Evolutionary conservation across 1,284 basidiomycete species (phyloP), one percentile per base, ranked within the genome.

Genomic region (Blastosporella zonata): DNA sequence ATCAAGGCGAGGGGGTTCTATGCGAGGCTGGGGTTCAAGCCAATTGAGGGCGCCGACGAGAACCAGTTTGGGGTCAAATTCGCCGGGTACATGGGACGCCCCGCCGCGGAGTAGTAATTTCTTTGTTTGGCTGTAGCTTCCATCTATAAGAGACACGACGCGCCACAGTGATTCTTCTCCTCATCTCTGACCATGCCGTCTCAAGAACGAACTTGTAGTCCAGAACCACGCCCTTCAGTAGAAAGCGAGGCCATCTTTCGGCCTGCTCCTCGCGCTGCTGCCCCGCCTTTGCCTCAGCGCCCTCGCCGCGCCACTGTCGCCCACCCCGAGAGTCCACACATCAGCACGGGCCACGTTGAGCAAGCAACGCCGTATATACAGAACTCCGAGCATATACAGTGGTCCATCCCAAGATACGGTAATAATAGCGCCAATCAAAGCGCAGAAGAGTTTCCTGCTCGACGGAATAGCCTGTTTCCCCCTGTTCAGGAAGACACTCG

Each of bases 1-100:
- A 65, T 62, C 13, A 67, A 65, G n/a, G 83, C 81, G 31, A 74
- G 68, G 57, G 65, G 57, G 50, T 86, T 85, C 62, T 86, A 87
- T 59, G 64, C 66, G 49, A 69, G 66, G 49, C 42, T 86, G 45
- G 81, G 81, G 3, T 86, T 85, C 60, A 65, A 67, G 59, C 60
- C 56, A 18, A 71, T 84, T 49, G 72, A 73, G 34, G 78, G 75
- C 0, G 74, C 72, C 6, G 69, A 70, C 40, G 67, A 67, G 13
- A 71, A 71, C 39, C 62, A 67, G 47, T 61, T 81, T 62, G 79
- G 77, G 1, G 58, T 82, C 36, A 66, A 65, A 53, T 79, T 80
- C 58, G 67, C 56, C n/a, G 67, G 72, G 34, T 75, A 71, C 59
- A 50, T 7, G 15, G 40, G 22, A 34, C 31, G n/a, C 5, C n/a